Evolutionary conservation across 2,329 filamentous ascomycete species (phyloP).

Genomic region (Fusarium sp.): DNA sequence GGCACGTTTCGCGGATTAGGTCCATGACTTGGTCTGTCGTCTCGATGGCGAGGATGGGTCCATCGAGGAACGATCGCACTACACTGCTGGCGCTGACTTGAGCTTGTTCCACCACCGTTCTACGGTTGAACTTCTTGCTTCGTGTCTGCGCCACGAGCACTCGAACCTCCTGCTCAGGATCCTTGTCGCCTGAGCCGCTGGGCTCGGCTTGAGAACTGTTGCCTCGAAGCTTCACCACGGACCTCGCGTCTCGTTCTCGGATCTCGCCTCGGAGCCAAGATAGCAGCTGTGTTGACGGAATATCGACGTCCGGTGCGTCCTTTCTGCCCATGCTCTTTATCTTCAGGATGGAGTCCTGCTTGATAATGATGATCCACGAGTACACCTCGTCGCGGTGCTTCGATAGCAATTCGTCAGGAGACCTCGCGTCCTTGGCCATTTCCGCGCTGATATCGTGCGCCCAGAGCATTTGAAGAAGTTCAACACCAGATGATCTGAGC

Average conservation of each 20-base stretch:
- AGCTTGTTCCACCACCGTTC: slow-evolving; percentile 85
- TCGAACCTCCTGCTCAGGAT: slow-evolving; percentile 77
- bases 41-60: slow-evolving; percentile 88
- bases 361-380: slow-evolving; percentile 90
- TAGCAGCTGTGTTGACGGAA: slow-evolving; percentile 78
- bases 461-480: slow-evolving; percentile 84
- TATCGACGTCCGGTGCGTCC: slow-evolving; percentile 79
- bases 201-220: slow-evolving; percentile 46
- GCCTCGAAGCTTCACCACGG: slow-evolving; percentile 57
- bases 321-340: slow-evolving; percentile 81
- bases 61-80: slow-evolving; percentile 76
- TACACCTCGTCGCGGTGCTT: slow-evolving; percentile 82
- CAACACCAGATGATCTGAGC: slow-evolving; percentile 79
- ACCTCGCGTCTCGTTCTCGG: slow-evolving; percentile 77
- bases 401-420: slow-evolving; percentile 81
- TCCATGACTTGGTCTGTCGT: slow-evolving; percentile 86
- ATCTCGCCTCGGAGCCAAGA: slow-evolving; percentile 84
- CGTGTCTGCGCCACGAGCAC: slow-evolving; percentile 85
- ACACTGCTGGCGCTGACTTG: slow-evolving; percentile 69
- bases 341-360: slow-evolving; percentile 80
- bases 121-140: slow-evolving; percentile 91
- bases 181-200: slow-evolving; percentile 41
- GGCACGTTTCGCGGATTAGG: slow-evolving; percentile 75
- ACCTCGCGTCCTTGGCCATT: slow-evolving; percentile 81
- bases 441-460: slow-evolving; percentile 87